phyloP scores from a whole-genome alignment of 108 stramenopile genomes.

The Asterionellopsis glacialis region DNA sequence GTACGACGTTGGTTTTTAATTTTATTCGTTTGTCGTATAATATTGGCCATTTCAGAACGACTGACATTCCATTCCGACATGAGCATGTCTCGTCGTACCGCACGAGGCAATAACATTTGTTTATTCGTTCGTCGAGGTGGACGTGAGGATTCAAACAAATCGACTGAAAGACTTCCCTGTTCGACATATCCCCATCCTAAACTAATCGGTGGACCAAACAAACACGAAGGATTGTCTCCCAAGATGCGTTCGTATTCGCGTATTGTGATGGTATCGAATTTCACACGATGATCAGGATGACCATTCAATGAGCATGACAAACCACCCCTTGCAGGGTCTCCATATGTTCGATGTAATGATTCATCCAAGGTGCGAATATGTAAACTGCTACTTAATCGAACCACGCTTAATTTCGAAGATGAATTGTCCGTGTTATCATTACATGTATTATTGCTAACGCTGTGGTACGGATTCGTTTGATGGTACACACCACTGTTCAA shows the following conservation, averaged over 20 bases:
- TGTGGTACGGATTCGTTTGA: too few relatives aligned
- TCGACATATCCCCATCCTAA: background rate
- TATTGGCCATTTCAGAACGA: slow-evolving; percentile 46
- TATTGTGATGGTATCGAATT: too few relatives aligned
- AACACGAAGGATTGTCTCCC: slow-evolving; percentile 73
- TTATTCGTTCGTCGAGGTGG: slow-evolving; percentile 29
- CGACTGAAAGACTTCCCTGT: slow-evolving; percentile 2
- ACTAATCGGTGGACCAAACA: slow-evolving; percentile 51
- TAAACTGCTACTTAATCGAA: too few relatives aligned
- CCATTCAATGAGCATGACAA: too few relatives aligned
- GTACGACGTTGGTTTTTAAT: slow-evolving; percentile 53
- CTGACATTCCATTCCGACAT: slow-evolving; percentile 43
- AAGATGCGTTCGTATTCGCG: slow-evolving; percentile 74
- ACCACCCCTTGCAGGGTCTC: too few relatives aligned
- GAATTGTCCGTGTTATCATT: too few relatives aligned
- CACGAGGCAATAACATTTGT: slow-evolving; percentile 46
- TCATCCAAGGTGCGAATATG: too few relatives aligned
- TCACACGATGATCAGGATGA: too few relatives aligned
- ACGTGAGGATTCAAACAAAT: slow-evolving; percentile 37
- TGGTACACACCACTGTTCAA: too few relatives aligned
- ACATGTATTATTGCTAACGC: too few relatives aligned
- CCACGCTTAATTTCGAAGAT: too few relatives aligned
- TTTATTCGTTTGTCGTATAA: slow-evolving; percentile 46
- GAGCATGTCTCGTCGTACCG: slow-evolving; percentile 53
- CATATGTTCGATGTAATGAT: too few relatives aligned